Percentiles rank a stretch among this genome's conserved stretches.
phyloP scores from a whole-genome alignment of 768 basidiomycete genomes.

The Auriculariales sp. region DNA sequence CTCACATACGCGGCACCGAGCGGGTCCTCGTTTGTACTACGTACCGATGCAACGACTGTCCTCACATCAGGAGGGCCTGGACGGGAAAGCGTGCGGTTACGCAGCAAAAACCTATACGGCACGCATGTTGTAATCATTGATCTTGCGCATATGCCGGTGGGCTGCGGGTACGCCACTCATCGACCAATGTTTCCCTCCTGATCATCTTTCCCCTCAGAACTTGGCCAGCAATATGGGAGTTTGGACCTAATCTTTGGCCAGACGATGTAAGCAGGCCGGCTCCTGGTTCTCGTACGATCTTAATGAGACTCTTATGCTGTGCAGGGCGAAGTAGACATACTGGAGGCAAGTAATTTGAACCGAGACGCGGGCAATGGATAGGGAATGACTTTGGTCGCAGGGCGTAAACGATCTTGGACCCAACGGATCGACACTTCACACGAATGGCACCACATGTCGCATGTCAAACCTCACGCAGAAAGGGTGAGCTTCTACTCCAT shows the following conservation, averaged over 20 bases:
- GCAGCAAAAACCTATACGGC: constrained; percentile 7
- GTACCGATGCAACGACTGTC: constrained; percentile 7
- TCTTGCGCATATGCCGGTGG: constrained; percentile 9
- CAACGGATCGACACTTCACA: constrained; percentile 6
- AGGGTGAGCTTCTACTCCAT: not conserved
- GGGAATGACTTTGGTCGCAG: constrained; percentile 1
- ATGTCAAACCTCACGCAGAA: not conserved
- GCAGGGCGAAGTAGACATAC: constrained; percentile 9
- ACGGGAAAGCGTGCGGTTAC: constrained; percentile 9
- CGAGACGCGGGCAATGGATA: not conserved
- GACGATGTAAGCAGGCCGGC: too few relatives aligned
- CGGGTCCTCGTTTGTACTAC: constrained; percentile 6
- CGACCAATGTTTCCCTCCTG: not conserved
- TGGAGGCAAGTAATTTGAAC: constrained; percentile 8
- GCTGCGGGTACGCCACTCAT: constrained; percentile 8
- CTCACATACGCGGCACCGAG: constrained; percentile 11
- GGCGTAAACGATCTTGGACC: constrained; percentile 6
- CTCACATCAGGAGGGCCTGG: constrained; percentile 15
- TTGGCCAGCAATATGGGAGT: constrained; percentile 9
- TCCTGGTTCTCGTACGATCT: too few relatives aligned
- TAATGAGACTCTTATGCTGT: too few relatives aligned
- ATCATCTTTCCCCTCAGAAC: constrained; percentile 5
- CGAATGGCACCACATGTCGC: constrained; percentile 2
- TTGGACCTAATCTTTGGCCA: constrained; percentile 6
- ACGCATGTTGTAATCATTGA: constrained; percentile 3